These are phyloP conservation scores for Dimocarpus longan DNA, from an alignment of 345 rosid genomes.

Conservation along the genomic window DNA sequence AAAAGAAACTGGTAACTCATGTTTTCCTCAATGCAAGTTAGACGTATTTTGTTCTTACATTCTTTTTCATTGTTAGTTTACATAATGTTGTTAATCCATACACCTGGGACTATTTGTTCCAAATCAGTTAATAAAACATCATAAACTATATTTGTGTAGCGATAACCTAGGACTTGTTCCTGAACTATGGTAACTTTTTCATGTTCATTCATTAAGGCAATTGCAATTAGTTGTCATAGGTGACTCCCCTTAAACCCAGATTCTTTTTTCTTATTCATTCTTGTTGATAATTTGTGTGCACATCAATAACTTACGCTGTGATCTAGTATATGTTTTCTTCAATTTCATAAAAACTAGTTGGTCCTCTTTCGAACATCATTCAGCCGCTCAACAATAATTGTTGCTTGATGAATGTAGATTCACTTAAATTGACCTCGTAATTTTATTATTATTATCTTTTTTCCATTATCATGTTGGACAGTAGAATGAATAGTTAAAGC, in stretches of 20 bases:
- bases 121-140: background rate
- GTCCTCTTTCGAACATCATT: too few species aligned
- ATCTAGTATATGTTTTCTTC: too few species aligned
- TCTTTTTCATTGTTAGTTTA: background rate
- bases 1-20: conserved; percentile 1
- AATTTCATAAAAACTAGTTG: too few species aligned
- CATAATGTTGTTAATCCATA: background rate
- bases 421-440: background rate
- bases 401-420: background rate
- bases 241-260: too few species aligned
- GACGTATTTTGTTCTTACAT: background rate
- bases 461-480: too few species aligned
- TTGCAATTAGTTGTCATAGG: too few species aligned
- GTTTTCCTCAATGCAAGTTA: background rate
- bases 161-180: background rate
- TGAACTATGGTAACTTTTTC: background rate
- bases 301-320: too few species aligned
- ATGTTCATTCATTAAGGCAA: background rate
- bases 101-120: background rate
- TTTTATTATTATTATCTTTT: too few species aligned
- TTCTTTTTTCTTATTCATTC: too few species aligned
- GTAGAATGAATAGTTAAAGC: background rate
- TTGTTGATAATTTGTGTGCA: too few species aligned
- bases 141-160: background rate
- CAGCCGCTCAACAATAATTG: background rate